Base-by-base conservation (phyloP, 768 basidiomycete species). In the Suillus discolor region DNA sequence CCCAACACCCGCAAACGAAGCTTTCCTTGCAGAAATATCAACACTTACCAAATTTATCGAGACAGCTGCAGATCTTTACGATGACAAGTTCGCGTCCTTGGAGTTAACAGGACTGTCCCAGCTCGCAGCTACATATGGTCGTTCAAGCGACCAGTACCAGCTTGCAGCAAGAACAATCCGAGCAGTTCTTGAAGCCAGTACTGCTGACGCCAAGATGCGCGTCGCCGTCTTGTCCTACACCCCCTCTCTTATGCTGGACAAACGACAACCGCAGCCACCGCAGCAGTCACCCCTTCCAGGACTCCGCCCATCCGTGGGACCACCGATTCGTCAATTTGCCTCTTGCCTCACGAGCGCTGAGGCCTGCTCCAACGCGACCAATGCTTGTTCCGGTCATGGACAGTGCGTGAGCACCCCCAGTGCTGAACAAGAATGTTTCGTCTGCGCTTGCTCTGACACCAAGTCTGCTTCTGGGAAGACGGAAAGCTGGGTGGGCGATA, bases 401-500 rank as follows among this genome's bases (percentile, higher is more conserved):
- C 71, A 84, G 67, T 95, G 93, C 70, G 81, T 84, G 20, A 74
- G 81, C 63, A 86, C 86, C 38, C 85, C 79, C 57, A 88, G 87
- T 69, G 84, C 86, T 5, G 91, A 89, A 15, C 76, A 75, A 67
- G 76, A 78, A 1, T 87, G 87, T 70, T 87, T 79, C 63, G 75
- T 78, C 0, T 86, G 86, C 66, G 73, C 77, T 4, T 87, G 84
- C 67, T 62, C 67, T 1, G 79, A 76, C 34, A 89, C 86, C 12
- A 83, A 83, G 57, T 78, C 83, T 63, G 82, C 82, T 12, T 75
- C 80, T 31, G 83, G 87, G n/a, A 74, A 87, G 73, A 86, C 83
- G 4, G 84, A 88, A 67, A 77, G 75, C 39, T 95, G 93, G 93
- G 92, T 84, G 1, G 93, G 93, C 6, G 82, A 84, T 62, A 85